Evolutionary conservation across 2,329 filamentous ascomycete species (phyloP), one percentile per base, ranked within the genome.

Genomic region (Parascedosporium putredinis): DNA sequence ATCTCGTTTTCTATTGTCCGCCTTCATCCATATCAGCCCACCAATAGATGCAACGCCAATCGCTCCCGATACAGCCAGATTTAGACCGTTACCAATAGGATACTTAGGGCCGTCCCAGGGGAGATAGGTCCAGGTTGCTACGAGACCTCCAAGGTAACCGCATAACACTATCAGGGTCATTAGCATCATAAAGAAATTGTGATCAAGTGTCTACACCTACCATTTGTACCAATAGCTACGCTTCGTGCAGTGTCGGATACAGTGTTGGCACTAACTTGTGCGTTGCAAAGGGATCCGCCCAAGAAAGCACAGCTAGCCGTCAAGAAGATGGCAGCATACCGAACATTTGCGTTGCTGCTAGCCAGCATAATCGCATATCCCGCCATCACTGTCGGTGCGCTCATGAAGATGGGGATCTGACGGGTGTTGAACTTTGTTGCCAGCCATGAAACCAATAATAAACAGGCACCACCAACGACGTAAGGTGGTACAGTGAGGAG

Each of bases 201-300:
- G 20, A 25, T 18, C 12, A 10, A 40, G 12, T 29, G 27, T 14
- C 38, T 27, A 4, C 9, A 9, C 43, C 29, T 40, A 50, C 49
- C 77, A 36, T 72, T 73, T 0, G 71, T 74, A 12, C 75, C 79
- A 53, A 83, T 83, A 12, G 78, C 79, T 3, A 75, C 72, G 2
- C 74, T 75, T 20, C 79, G 70, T 0, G 81, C 78, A 0, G 81
- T 83, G 53, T 84, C 81, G 0, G 76, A 78, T 1, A 84, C 73
- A 0, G 84, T 79, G 55, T 84, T 84, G 5, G 79, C 79, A 0
- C 78, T 76, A 5, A 74, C 75, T 52, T 83, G 75, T 0, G 79
- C 79, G 52, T 81, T 83, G 58, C 74, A 78, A 18, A 84, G 70
- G 0, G 80, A 72, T 2, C 80, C 81, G 50, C 79, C 75, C 9